Evolutionary conservation across 805 yeast genomes (phyloP), one percentile per base, ranked within the genome.

Genomic region (Candida incommunis): DNA sequence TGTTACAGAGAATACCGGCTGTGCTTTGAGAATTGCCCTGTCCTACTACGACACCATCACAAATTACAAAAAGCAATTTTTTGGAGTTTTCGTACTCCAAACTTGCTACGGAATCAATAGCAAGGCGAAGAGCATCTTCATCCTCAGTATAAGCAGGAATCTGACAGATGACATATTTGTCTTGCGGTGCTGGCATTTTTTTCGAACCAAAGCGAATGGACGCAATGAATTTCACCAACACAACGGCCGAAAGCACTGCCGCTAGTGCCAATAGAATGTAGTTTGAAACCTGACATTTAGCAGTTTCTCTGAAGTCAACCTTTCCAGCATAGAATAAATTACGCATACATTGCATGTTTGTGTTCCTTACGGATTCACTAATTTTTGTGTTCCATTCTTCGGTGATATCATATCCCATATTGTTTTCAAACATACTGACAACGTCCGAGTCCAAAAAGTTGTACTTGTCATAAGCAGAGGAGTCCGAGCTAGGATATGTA

Each of bases 41-140:
- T 49, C 82, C 82, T 48, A 71, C 71, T 54, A 76, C 70, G 53
- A 74, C 54, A 56, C 82, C 82, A 54, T 76, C 82, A 60, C 80
- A 76, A 23, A 76, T 61, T 37, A 76, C 63, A n/a, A 75, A 60
- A 48, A 76, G 59, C 50, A 76, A 63, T 53, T 76, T 75, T 51
- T 77, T 72, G 23, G 74, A 65, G 56, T 75, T 74, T 40, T 78
- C 79, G 53, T 70, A 76, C 47, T 72, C 70, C 43, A 77, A 62
- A 29, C 72, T 67, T 16, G 79, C 74, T 25, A 76, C 53, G 2
- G 81, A 76, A 58, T 76, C 81, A 51, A 76, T 62, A 0, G 80
- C 76, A 3, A 72, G 64, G 27, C 81, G 66, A 44, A 76, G 54
- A 40, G 74, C 76, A 13, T 63, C 72, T 54, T 70, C 78, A 51